Base-by-base conservation (phyloP, 2,329 filamentous ascomycete species). In the Dissoconium aciculare region DNA sequence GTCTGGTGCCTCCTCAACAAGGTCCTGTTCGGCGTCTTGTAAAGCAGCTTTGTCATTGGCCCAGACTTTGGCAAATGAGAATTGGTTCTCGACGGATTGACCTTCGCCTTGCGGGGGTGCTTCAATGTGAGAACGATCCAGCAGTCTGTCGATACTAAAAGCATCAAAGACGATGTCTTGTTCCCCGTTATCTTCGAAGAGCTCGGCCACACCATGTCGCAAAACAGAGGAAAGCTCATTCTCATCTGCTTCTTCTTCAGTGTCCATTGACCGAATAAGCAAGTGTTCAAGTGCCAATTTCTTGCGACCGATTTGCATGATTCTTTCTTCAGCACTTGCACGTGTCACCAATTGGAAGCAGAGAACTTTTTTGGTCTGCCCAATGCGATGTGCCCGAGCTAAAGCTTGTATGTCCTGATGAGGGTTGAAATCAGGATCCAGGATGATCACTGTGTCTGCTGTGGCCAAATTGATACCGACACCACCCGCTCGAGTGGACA, bases 391-490 rank as follows among this genome's bases (percentile, higher is more conserved):
- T 11, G 87, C 89, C 41, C 91, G 75, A 16, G 87, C 92, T 16
- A 98, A 66, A 0, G 89, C 89, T 54, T 98, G 89, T 24, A 98
- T 79, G 48, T 98, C 91, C 55, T 98, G 89, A 50, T 98, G 89
- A 1, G 89, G 89, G 39, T 98, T 98, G 63, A 92, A 95, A 50
- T 98, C 89, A 0, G 83, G 83, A 46, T 98, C 85, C 42, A 95
- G 73, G 42, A 98, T 94, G 41, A 98, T 94, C 38, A 98, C 91
- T 0, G 89, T 98, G 50, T 98, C 89, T 3, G 89, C 89, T 5
- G 85, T 93, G 0, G 89, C 89, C 33, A 98, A 66, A 50, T 98
- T 98, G 62, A 98, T 98, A 11, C 89, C 91, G 0, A 98, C 87
- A 47, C 91, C 89, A 32, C 89, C 89, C 11, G 91, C 85, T 40